These are phyloP conservation scores for Aspergillus transmontanensis DNA, from an alignment of 2,329 filamentous ascomycete genomes.

Conservation along the genomic window DNA sequence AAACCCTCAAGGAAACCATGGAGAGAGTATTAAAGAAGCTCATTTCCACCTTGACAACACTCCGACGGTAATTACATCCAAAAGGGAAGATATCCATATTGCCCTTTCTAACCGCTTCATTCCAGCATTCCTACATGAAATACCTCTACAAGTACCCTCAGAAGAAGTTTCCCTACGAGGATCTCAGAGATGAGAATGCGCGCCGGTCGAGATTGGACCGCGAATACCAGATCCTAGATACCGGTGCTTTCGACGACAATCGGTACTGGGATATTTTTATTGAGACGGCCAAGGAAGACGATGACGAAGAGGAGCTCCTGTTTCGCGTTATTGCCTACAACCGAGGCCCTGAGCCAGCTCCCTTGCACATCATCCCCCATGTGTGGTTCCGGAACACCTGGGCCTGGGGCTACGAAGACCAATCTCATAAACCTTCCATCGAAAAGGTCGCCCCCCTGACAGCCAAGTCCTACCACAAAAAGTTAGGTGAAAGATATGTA, in stretches of 20 bases:
- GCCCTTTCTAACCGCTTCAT: not conserved
- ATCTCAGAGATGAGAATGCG: conserved; percentile 82
- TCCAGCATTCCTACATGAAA: conserved; percentile 96
- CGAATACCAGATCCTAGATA: conserved; percentile 92
- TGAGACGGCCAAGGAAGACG: conserved; percentile 90
- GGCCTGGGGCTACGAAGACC: conserved; percentile 83
- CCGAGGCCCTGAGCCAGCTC: conserved; percentile 84
- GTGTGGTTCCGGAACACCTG: conserved; percentile 98
- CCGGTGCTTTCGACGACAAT: conserved; percentile 82
- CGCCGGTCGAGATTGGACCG: conserved; percentile 72
- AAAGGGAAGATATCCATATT: not conserved
- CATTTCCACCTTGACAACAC: conserved; percentile 97
- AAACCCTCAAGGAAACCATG: conserved; percentile 95
- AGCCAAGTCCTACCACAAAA: conserved; percentile 76
- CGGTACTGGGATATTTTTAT: conserved; percentile 97
- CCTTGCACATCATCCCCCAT: conserved; percentile 90
- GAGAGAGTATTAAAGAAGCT: conserved; percentile 93
- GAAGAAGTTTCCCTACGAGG: conserved; percentile 85
- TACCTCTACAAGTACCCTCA: conserved; percentile 98
- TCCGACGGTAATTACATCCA: conserved; percentile 58
- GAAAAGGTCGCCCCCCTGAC: conserved; percentile 65
- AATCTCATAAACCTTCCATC: conserved; percentile 79
- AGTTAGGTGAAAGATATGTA: conserved; percentile 79
- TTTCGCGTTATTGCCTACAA: conserved; percentile 98
- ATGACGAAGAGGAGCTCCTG: conserved; percentile 86